phyloP scores from a whole-genome alignment of 495 filamentous ascomycete genomes.

The Aspergillus bridgeri region DNA sequence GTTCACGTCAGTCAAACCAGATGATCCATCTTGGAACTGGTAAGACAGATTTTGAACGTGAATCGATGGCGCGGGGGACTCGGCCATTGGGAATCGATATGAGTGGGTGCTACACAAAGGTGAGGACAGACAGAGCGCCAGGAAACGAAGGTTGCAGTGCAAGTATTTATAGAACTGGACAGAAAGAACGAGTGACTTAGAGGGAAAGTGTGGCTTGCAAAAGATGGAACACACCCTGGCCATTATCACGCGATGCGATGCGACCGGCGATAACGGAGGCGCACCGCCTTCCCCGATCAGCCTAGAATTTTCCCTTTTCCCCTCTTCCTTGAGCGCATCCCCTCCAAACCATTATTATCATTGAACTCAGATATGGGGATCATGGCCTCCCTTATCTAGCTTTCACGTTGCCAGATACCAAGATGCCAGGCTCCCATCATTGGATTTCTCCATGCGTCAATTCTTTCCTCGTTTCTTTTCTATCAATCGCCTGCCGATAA shows the following conservation, averaged over 20 bases:
- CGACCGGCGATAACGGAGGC: slow-evolving; percentile 3
- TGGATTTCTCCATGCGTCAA: slow-evolving; percentile 10
- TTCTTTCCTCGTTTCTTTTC: slow-evolving; percentile 10
- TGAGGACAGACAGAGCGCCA: neutral
- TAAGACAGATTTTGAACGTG: slow-evolving; percentile 75
- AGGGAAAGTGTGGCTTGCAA: neutral
- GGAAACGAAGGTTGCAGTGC: too few species aligned
- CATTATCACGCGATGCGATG: slow-evolving; percentile 2
- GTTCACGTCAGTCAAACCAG: slow-evolving; percentile 65
- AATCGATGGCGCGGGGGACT: slow-evolving; percentile 52
- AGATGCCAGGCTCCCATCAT: slow-evolving; percentile 5
- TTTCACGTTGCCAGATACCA: neutral
- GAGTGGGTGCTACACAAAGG: neutral
- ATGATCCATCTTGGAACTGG: slow-evolving; percentile 76
- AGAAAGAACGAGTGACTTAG: neutral
- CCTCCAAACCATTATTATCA: too few species aligned
- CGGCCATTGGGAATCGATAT: slow-evolving; percentile 1
- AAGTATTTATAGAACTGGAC: neutral
- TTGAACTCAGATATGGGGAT: neutral
- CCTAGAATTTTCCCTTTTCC: neutral
- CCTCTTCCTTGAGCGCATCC: neutral
- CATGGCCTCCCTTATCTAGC: neutral
- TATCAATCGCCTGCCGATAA: slow-evolving; percentile 18
- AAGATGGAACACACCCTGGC: neutral
- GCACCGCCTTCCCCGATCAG: slow-evolving; percentile 6